Base-by-base conservation (phyloP, 305 asterid genomes). In the Fraxinus baroniana region DNA sequence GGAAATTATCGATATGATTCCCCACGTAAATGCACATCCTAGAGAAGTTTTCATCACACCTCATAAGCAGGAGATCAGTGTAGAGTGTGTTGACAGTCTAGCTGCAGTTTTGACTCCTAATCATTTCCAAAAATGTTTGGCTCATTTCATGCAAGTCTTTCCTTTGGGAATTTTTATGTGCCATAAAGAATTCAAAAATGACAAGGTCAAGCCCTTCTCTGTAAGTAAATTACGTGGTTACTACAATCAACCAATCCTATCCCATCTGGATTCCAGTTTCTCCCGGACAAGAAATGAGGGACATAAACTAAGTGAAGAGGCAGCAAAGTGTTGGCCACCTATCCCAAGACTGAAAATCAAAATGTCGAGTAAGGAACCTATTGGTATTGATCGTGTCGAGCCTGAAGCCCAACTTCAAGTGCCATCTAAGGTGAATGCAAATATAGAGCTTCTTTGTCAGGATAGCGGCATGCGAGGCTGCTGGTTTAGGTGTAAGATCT, bases 401-500 rank as follows among this genome's bases (percentile, higher is more conserved):
- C 52, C 80, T 68, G 76, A 72, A 79, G 84, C 87, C 32, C 76
- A 35, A 74, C 35, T 3, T 77, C 83, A 33, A 64, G 60, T 60
- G 18, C 30, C 73, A 1, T 37, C 74, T 15, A 68, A 68, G 68
- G 80, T 79, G 77, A 81, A 72, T 60, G 68, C 82, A 77, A 83
- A 78, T 62, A 70, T 89, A 64, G 91, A 86, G 84, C 36, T 87
- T 79, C 89, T 87, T 78, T 81, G 80, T 60, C 88, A 82, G 81
- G 92, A 87, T 13, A 87, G 88, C 24, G 86, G 90, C 81, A 44
- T 86, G 52, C 84, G 87, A 41, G 92, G 89, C 52, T 86, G 92
- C 76, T 89, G 92, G 92, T 87, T 87, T 83, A 84, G 84, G 87
- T 86, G 92, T 82, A 87, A 78, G 84, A 80, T 89, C 80, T 39